phyloP scores from a whole-genome alignment of 371 early-diverging fungal species.

The Smittium culicis region DNA sequence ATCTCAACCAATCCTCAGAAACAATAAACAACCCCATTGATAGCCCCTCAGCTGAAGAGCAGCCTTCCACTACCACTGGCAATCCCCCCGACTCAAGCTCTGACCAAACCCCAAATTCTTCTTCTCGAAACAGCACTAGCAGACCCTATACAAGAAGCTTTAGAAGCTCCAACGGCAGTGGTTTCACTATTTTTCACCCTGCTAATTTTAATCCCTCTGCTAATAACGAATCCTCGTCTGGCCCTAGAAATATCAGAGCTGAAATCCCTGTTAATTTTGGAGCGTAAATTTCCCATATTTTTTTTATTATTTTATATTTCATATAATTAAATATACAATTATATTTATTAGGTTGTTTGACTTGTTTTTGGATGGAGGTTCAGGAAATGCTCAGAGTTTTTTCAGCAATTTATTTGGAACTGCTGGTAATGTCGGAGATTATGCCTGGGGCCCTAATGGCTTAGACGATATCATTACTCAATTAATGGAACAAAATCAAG shows the following conservation, averaged over 20 bases:
- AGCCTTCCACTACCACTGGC: too few species aligned
- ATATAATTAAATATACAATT: conserved; percentile 19
- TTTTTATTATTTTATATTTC: conserved; percentile 27
- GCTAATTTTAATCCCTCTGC: too few species aligned
- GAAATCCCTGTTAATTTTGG: too few species aligned
- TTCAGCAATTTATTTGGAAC: conserved; percentile 17
- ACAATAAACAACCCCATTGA: conserved; percentile 14
- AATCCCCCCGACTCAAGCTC: too few species aligned
- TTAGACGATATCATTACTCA: conserved; percentile 65
- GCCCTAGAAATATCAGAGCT: too few species aligned
- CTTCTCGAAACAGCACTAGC: too few species aligned
- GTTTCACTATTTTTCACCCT: too few species aligned
- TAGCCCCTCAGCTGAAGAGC: too few species aligned
- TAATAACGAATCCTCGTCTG: too few species aligned
- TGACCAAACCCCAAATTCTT: too few species aligned
- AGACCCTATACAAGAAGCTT: too few species aligned
- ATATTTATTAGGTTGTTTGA: conserved; percentile 19
- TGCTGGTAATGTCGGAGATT: conserved; percentile 30
- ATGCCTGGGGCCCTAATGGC: conserved; percentile 34
- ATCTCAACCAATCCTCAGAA: neutral
- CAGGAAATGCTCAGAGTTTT: conserved; percentile 14
- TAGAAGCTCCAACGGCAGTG: too few species aligned
- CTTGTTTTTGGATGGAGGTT: conserved; percentile 15
- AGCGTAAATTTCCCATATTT: conserved; percentile 17
- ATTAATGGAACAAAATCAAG: conserved; percentile 55